Percentiles rank a stretch among this genome's conserved stretches.
These are phyloP conservation scores for Vaucheria bursata DNA, from an alignment of 352 stramenopile genomes.

Conservation along the genomic window DNA sequence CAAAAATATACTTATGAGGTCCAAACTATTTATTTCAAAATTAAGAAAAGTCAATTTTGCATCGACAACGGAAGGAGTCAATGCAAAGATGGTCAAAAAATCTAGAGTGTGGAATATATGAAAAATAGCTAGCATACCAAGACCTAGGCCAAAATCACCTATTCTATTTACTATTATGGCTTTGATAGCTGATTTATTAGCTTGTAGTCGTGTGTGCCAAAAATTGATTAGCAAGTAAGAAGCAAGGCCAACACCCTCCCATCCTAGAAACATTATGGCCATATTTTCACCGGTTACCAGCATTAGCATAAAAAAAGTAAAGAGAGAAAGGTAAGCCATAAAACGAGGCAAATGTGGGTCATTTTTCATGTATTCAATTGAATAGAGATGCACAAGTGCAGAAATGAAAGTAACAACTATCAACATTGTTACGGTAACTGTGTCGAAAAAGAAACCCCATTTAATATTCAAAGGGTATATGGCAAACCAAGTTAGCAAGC, in stretches of 20 bases:
- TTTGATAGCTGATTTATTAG: slow-evolving; percentile 19
- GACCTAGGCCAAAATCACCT: neutral
- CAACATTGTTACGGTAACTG: too few relatives aligned
- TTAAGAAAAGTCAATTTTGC: neutral
- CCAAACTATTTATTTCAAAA: neutral
- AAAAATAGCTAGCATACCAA: neutral
- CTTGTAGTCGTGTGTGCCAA: slow-evolving; percentile 56
- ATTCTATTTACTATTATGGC: neutral
- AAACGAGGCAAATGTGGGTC: slow-evolving; percentile 55
- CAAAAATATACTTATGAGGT: neutral
- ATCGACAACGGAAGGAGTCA: neutral
- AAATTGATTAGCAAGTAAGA: slow-evolving; percentile 59
- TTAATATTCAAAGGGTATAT: too few relatives aligned
- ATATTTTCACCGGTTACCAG: slow-evolving; percentile 31
- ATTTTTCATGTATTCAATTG: slow-evolving; percentile 54
- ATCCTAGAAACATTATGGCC: slow-evolving; percentile 54
- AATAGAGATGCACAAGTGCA: slow-evolving; percentile 37
- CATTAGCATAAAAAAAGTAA: slow-evolving; percentile 60
- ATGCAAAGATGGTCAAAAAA: neutral
- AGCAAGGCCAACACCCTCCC: slow-evolving; percentile 54
- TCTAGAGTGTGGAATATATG: neutral
- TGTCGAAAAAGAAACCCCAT: too few relatives aligned
- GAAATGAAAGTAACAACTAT: neutral
- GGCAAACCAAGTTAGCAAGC: too few relatives aligned
- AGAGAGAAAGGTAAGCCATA: slow-evolving; percentile 58